phyloP scores from a whole-genome alignment of 805 yeast genomes.

The Sugiyamaella smithiae region DNA sequence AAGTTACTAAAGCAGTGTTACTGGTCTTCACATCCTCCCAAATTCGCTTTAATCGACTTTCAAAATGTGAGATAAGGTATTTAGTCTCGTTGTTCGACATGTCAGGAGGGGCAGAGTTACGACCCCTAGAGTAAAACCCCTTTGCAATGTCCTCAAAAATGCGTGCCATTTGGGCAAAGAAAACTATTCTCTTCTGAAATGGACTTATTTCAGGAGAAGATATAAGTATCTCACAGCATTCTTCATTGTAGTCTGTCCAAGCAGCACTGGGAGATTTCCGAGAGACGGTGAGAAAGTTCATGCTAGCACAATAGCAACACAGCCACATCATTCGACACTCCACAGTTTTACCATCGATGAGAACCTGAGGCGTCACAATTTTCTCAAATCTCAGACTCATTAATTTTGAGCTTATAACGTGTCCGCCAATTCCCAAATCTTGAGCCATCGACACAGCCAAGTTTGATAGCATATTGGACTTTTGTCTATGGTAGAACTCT shows the following conservation, averaged over 20 bases:
- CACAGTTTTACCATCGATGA: conserved; percentile 39
- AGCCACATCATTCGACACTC: conserved; percentile 55
- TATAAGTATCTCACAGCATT: conserved; percentile 53
- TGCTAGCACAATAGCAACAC: conserved; percentile 57
- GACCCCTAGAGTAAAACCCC: conserved; percentile 42
- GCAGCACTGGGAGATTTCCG: conserved; percentile 54
- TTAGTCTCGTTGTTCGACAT: conserved; percentile 36
- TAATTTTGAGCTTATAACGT: conserved; percentile 32
- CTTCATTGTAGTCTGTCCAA: conserved; percentile 53
- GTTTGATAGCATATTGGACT: conserved; percentile 66
- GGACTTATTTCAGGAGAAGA: conserved; percentile 31
- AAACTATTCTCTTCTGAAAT: conserved; percentile 46
- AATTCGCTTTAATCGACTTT: conserved; percentile 43
- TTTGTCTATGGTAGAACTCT: conserved; percentile 73
- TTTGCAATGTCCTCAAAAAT: conserved; percentile 53
- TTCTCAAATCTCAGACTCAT: conserved; percentile 25
- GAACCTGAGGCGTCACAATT: conserved; percentile 35
- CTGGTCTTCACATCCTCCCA: conserved; percentile 36
- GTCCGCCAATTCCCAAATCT: conserved; percentile 70
- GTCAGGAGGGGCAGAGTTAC: conserved; percentile 42
- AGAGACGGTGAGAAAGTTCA: conserved; percentile 62
- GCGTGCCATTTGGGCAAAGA: conserved; percentile 57
- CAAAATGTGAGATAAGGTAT: conserved; percentile 49
- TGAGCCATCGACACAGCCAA: conserved; percentile 66
- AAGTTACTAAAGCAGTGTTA: conserved; percentile 35